phyloP scores from a whole-genome alignment of 1,284 basidiomycete species.

The Coniferiporia sulphurascens region DNA sequence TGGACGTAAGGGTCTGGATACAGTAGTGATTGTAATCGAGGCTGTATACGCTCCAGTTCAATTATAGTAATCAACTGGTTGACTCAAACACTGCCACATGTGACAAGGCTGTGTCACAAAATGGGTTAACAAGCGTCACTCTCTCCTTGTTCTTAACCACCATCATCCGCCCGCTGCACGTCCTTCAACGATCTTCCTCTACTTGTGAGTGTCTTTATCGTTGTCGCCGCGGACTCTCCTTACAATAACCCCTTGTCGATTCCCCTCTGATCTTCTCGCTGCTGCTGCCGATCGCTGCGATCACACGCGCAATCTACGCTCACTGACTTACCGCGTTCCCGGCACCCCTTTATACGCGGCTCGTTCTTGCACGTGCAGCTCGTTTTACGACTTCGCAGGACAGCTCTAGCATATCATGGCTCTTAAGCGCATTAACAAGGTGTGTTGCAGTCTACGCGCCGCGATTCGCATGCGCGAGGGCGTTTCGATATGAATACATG shows the following conservation, averaged over 20 bases:
- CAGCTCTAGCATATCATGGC: constrained; percentile 58
- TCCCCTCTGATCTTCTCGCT: background rate
- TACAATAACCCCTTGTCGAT: background rate
- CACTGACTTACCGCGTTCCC: background rate
- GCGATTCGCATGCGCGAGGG: background rate
- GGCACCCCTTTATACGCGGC: background rate
- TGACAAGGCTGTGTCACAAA: constrained; percentile 6
- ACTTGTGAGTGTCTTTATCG: constrained; percentile 8
- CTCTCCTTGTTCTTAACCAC: constrained; percentile 10
- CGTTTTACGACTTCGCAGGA: constrained; percentile 25
- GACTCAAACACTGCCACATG: background rate
- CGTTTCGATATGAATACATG: constrained; percentile 5
- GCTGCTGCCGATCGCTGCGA: background rate
- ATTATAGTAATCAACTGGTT: background rate
- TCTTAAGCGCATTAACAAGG: constrained; percentile 99
- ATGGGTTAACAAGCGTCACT: background rate
- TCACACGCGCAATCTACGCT: background rate
- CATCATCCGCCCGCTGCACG: constrained; percentile 9
- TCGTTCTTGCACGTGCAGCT: background rate
- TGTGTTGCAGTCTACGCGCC: constrained; percentile 33
- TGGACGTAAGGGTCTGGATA: background rate
- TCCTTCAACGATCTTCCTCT: background rate
- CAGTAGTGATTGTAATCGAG: background rate
- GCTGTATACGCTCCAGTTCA: background rate
- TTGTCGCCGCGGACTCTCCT: background rate